Percentiles rank a stretch among this genome's conserved stretches.
Evolutionary conservation across 1,139 yeast genomes (phyloP).

Genomic region (Diutina neorugosa): DNA sequence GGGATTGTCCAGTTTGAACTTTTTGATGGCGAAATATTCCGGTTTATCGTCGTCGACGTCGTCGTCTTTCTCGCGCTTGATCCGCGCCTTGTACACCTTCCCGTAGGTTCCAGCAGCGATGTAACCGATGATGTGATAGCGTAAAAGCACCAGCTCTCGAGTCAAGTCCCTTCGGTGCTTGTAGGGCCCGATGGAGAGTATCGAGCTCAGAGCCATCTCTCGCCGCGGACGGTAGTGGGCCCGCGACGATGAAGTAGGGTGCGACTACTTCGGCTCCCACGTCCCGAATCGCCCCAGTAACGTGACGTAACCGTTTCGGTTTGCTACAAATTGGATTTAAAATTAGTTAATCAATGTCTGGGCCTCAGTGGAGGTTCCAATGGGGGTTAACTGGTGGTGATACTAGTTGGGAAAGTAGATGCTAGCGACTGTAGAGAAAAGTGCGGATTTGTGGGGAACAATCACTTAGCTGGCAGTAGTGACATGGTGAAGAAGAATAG

Average conservation of each 20-base stretch:
- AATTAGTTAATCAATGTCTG: too few species aligned
- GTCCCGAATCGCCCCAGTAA: neutral
- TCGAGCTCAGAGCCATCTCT: constrained; percentile 52
- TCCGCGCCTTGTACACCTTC: constrained; percentile 80
- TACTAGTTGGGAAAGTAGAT: neutral
- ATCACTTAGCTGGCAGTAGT: too few species aligned
- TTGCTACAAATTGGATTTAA: too few species aligned
- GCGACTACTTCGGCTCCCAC: neutral
- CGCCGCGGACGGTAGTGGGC: neutral
- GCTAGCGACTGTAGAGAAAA: neutral
- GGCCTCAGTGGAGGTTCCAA: too few species aligned
- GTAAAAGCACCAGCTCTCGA: constrained; percentile 62
- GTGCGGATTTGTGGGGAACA: neutral
- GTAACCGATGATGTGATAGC: constrained; percentile 83
- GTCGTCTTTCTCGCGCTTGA: constrained; percentile 5
- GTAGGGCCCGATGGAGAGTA: constrained; percentile 63
- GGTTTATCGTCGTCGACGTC: constrained; percentile 7
- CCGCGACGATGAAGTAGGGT: neutral
- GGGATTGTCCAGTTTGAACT: constrained; percentile 88
- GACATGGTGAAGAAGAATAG: too few species aligned
- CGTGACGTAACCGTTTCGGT: neutral
- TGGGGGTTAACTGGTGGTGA: neutral
- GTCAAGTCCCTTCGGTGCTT: constrained; percentile 59
- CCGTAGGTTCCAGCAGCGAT: constrained; percentile 99
- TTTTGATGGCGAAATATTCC: constrained; percentile 71